Percentiles rank a stretch among this genome's conserved stretches.
Conservation (phyloP, 2,329 filamentous ascomycete species). For the Cercospora brassicicola region DNA sequence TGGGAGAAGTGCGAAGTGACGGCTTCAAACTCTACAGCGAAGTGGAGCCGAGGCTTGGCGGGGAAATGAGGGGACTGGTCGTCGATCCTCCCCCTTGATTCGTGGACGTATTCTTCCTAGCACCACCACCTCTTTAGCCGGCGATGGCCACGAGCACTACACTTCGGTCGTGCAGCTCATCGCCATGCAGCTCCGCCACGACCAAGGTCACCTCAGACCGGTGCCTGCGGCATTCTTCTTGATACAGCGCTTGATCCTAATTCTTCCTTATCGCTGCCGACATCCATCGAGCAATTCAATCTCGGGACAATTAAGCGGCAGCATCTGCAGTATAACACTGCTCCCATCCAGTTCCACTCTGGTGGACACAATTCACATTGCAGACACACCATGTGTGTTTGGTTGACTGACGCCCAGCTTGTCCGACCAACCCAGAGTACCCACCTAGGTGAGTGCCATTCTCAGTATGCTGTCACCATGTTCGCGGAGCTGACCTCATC, state of each 20-base stretch:
- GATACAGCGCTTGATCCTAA: slow-evolving; percentile 14
- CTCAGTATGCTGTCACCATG: slow-evolving; percentile 6
- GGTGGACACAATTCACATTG: slow-evolving; percentile 21
- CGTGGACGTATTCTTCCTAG: slow-evolving; percentile 16
- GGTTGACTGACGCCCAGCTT: slow-evolving; percentile 32
- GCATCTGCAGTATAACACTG: slow-evolving; percentile 15
- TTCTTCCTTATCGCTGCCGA: slow-evolving; percentile 22
- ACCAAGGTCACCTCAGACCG: slow-evolving; percentile 7
- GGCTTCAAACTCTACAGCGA: neutral
- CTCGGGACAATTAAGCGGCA: slow-evolving; percentile 21
- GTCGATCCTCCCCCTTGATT: neutral
- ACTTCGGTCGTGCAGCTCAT: slow-evolving; percentile 8
- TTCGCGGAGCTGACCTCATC: slow-evolving; percentile 14
- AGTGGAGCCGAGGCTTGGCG: slow-evolving; percentile 4
- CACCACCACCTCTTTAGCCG: slow-evolving; percentile 9
- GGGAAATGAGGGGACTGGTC: neutral
- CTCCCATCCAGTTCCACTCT: slow-evolving; percentile 23
- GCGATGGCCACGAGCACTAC: slow-evolving; percentile 7
- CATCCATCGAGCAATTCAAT: slow-evolving; percentile 14
- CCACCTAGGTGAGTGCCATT: slow-evolving; percentile 27
- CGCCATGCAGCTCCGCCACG: slow-evolving; percentile 18
- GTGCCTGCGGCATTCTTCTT: slow-evolving; percentile 6
- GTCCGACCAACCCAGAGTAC: slow-evolving; percentile 32
- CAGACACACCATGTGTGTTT: slow-evolving; percentile 33
- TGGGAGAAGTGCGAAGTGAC: neutral